These are phyloP conservation scores for Epithele typhae DNA, from an alignment of 768 basidiomycete genomes.

Conservation along the genomic window DNA sequence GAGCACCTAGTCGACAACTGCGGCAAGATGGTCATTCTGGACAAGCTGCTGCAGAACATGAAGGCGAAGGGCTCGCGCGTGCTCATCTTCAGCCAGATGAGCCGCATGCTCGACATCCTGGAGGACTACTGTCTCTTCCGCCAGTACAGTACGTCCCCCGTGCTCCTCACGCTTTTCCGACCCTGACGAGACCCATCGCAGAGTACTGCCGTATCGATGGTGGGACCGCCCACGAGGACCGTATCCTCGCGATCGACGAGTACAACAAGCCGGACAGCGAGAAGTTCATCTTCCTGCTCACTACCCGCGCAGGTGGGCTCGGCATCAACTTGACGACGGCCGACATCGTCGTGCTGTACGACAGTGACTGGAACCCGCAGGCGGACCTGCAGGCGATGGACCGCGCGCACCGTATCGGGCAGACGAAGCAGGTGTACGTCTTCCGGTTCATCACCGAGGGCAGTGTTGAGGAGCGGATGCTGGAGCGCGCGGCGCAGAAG, in stretches of 20 bases:
- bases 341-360: constrained; percentile 93
- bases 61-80: constrained; percentile 92
- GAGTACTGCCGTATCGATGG: constrained; percentile 98
- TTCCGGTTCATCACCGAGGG: constrained; percentile 97
- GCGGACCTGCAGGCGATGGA: constrained; percentile 99
- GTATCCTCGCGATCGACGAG: constrained; percentile 93
- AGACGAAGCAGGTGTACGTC: constrained; percentile 96
- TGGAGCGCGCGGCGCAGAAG: constrained; percentile 95
- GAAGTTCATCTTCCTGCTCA: constrained; percentile 94
- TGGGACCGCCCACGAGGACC: constrained; percentile 93
- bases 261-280: constrained; percentile 94
- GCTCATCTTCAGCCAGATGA: constrained; percentile 99
- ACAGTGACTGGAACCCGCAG: constrained; percentile 99
- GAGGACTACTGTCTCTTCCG: constrained; percentile 97
- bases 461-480: constrained; percentile 92
- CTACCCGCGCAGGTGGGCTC: constrained; percentile 93
- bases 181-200: constrained; percentile 27
- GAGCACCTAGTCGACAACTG: constrained; percentile 93
- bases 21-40: constrained; percentile 97
- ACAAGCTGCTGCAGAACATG: constrained; percentile 86
- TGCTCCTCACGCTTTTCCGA: neutral
- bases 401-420: constrained; percentile 93
- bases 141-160: constrained; percentile 61
- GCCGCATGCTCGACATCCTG: constrained; percentile 94
- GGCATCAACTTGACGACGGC: constrained; percentile 96